These are phyloP conservation scores for Eremothecium gossypii DNA, from an alignment of 1,139 yeast species.

Conservation along the genomic window DNA sequence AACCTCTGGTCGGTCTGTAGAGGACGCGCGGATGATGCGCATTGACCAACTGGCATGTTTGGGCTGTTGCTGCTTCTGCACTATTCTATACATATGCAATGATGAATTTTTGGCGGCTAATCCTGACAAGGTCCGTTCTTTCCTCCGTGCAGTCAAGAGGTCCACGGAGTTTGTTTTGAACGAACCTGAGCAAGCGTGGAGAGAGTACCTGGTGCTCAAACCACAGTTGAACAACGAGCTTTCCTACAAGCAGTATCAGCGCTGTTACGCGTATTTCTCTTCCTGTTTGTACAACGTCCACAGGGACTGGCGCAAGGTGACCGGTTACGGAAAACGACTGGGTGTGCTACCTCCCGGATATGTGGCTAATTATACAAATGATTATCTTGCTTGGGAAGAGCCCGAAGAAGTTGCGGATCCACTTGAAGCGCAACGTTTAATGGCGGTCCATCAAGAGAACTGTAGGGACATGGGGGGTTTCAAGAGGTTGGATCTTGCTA, in stretches of 20 bases:
- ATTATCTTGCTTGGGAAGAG: constrained; percentile 42
- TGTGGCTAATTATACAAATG: constrained; percentile 43
- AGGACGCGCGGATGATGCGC: constrained; percentile 47
- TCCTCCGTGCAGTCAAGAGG: constrained; percentile 41
- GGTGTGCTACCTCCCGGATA: constrained; percentile 44
- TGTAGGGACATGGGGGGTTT: constrained; percentile 44
- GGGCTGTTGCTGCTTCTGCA: constrained; percentile 54
- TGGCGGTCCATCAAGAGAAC: constrained; percentile 39
- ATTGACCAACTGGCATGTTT: constrained; percentile 49
- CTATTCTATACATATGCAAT: constrained; percentile 46
- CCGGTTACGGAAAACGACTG: constrained; percentile 46
- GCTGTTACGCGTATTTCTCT: constrained; percentile 49
- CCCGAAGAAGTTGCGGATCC: constrained; percentile 43
- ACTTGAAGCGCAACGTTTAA: constrained; percentile 37
- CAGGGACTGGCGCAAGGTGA: constrained; percentile 50
- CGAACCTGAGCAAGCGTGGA: constrained; percentile 40
- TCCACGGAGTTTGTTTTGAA: constrained; percentile 42
- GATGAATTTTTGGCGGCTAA: constrained; percentile 42
- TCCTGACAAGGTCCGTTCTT: constrained; percentile 39
- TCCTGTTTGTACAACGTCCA: constrained; percentile 41
- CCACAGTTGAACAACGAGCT: constrained; percentile 39
- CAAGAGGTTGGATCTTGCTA: constrained; percentile 34
- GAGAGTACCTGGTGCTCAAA: constrained; percentile 40
- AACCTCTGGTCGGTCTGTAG: constrained; percentile 36
- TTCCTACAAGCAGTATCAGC: constrained; percentile 41